Evolutionary conservation across 768 basidiomycete genomes (phyloP).

Genomic region (Stropharia rugosoannulata): DNA sequence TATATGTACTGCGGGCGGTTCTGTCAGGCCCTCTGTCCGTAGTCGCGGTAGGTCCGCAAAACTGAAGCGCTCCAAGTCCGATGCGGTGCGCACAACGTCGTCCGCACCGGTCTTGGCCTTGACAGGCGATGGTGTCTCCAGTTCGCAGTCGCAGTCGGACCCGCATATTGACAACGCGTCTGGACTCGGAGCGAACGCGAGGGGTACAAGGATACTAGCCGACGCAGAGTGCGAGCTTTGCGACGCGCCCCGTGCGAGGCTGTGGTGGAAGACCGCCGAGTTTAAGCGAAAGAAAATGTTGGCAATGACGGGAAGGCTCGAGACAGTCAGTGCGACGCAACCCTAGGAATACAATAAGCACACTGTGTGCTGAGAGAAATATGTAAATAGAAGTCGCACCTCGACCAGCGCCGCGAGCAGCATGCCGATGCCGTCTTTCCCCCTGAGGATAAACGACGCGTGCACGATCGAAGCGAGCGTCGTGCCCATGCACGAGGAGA

Average conservation of each 20-base stretch:
- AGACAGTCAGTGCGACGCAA: conserved; percentile 35
- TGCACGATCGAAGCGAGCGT: conserved; percentile 49
- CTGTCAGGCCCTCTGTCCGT: not conserved
- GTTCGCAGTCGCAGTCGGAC: not conserved
- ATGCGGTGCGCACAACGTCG: not conserved
- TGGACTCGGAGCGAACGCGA: not conserved
- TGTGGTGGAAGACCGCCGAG: not conserved
- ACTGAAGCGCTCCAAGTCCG: not conserved
- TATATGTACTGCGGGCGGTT: not conserved
- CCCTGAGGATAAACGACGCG: conserved; percentile 36
- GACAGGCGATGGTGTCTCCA: not conserved
- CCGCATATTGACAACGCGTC: not conserved
- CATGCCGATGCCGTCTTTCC: conserved; percentile 23
- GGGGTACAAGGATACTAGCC: not conserved
- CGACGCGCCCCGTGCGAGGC: not conserved
- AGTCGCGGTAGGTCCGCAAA: not conserved
- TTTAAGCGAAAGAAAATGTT: conserved; percentile 24
- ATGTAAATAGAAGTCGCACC: conserved; percentile 20
- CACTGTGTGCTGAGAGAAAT: not conserved
- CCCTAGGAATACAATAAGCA: conserved; percentile 19
- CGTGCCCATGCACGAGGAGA: conserved; percentile 50
- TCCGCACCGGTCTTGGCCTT: not conserved
- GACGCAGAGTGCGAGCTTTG: not conserved
- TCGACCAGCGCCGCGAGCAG: conserved; percentile 43
- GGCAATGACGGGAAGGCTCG: conserved; percentile 37